Evolutionary conservation across 2,329 filamentous ascomycete genomes (phyloP).

Genomic region (Penicillium nordicum): DNA sequence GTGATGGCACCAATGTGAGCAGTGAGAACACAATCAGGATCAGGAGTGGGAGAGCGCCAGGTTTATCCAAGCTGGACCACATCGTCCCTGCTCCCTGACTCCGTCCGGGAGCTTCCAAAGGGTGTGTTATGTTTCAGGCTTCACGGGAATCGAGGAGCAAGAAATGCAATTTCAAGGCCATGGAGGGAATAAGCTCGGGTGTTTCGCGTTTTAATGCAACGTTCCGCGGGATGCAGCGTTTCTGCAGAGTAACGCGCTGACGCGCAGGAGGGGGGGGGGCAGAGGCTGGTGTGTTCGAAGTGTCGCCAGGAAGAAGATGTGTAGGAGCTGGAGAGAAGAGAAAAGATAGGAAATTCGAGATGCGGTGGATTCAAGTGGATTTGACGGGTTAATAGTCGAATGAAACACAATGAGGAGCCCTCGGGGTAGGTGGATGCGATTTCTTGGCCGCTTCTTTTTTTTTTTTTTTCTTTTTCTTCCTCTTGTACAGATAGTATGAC

Average conservation of each 20-base stretch:
- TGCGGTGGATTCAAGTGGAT: neutral
- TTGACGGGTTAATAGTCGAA: neutral
- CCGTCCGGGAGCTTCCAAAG: conserved; percentile 8
- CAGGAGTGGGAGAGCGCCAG: conserved; percentile 35
- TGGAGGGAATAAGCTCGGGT: conserved; percentile 4
- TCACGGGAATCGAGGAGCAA: conserved; percentile 3
- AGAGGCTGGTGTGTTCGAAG: neutral
- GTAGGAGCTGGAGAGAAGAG: neutral
- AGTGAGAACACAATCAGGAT: conserved; percentile 33
- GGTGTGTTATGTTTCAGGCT: neutral
- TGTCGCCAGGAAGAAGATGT: too few relatives aligned
- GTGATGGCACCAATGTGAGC: conserved; percentile 33
- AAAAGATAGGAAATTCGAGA: neutral
- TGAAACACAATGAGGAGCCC: neutral
- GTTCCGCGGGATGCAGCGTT: neutral
- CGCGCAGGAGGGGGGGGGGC: neutral
- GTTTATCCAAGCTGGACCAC: conserved; percentile 35
- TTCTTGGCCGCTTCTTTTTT: neutral
- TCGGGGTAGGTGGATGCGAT: neutral
- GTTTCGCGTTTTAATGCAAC: conserved; percentile 5
- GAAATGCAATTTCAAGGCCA: conserved; percentile 5
- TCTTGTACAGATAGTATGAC: neutral
- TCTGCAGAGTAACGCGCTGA: conserved; percentile 1
- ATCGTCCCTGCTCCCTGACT: conserved; percentile 64
- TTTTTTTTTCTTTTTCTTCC: neutral